Conservation (phyloP, 2,329 filamentous ascomycete species). For the Trichophyton equinum region DNA sequence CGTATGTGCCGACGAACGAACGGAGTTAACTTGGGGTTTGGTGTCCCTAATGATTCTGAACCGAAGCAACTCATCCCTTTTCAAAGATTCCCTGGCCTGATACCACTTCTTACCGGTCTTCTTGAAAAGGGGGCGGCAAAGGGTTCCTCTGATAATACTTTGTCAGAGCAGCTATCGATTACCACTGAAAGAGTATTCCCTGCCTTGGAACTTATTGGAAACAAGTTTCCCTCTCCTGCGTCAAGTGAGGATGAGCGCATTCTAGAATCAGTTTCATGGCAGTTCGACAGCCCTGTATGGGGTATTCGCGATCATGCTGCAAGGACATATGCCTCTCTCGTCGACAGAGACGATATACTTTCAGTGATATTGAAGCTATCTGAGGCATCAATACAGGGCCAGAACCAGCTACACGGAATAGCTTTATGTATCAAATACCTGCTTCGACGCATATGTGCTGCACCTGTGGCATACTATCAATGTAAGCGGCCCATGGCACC, state of each 20-base stretch:
- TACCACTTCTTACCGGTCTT: conserved; percentile 26
- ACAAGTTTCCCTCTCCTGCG: conserved; percentile 28
- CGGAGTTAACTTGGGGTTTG: conserved; percentile 38
- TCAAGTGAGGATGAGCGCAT: conserved; percentile 24
- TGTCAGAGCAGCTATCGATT: conserved; percentile 16
- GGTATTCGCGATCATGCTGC: conserved; percentile 36
- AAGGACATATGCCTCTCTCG: conserved; percentile 30
- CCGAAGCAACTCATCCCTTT: conserved; percentile 30
- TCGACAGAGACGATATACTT: conserved; percentile 24
- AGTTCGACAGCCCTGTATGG: conserved; percentile 35
- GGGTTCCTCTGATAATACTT: neutral
- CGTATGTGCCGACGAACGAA: conserved; percentile 38
- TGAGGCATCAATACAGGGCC: conserved; percentile 8
- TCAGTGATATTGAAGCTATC: conserved; percentile 20
- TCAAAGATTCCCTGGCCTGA: conserved; percentile 29
- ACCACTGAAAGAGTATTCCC: conserved; percentile 35
- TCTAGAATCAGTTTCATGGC: conserved; percentile 22
- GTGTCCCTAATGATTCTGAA: conserved; percentile 33
- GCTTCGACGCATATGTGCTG: conserved; percentile 24
- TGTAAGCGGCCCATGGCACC: conserved; percentile 17
- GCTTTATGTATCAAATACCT: conserved; percentile 29
- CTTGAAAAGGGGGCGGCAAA: conserved; percentile 13
- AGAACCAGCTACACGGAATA: conserved; percentile 33
- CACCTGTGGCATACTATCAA: conserved; percentile 24
- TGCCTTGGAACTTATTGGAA: conserved; percentile 34